Evolutionary conservation across 139 green algal genomes (phyloP).

Genomic region (Coccomyxa sp.): DNA sequence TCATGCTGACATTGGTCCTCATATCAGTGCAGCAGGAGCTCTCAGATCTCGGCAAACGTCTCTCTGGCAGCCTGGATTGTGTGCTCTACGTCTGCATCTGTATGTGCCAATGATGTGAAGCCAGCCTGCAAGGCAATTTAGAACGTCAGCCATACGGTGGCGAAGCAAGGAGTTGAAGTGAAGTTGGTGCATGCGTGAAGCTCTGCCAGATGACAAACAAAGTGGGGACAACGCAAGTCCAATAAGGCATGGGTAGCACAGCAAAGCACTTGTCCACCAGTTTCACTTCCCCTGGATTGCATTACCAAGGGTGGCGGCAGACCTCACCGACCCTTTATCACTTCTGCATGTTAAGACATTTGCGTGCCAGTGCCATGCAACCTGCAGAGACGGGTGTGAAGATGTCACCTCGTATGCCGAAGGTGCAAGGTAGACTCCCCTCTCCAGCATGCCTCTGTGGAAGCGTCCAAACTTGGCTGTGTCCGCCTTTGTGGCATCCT

Average conservation of each 20-base stretch:
- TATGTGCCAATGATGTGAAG: slow-evolving; percentile 94
- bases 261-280: background rate
- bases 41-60: slow-evolving; percentile 64
- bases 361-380: background rate
- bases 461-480: slow-evolving; percentile 93
- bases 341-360: background rate
- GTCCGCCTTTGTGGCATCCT: slow-evolving; percentile 85
- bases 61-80: slow-evolving; percentile 87
- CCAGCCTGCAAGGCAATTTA: slow-evolving; percentile 79
- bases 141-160: no score
- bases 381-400: background rate
- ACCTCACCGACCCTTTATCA: background rate
- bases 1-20: no score
- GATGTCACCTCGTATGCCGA: slow-evolving; percentile 66
- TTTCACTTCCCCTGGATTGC: background rate
- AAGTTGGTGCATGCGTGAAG: background rate
- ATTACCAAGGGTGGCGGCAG: background rate
- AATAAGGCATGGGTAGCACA: background rate
- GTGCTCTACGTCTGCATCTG: slow-evolving; percentile 89
- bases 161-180: background rate
- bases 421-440: slow-evolving; percentile 96
- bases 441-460: slow-evolving; percentile 97
- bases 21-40: no score
- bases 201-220: background rate
- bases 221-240: background rate